A percentile compares a stretch with the other conserved stretches of the same genome.
Evolutionary conservation across 305 asterid species (phyloP).

Genomic region (Ilex paraguariensis): DNA sequence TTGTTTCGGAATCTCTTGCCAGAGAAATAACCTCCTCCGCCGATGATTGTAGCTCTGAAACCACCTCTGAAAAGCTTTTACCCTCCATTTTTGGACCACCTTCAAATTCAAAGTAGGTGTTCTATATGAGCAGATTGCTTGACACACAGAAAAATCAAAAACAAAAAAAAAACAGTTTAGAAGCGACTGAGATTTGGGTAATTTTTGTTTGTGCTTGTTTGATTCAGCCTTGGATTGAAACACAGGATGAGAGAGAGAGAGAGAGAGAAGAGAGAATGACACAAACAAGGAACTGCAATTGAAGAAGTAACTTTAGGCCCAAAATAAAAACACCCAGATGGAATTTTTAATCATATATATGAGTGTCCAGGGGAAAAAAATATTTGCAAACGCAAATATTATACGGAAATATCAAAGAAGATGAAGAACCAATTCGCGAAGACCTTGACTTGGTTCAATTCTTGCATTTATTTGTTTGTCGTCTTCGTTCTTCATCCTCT

Average conservation of each 20-base stretch:
- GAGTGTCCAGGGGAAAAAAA: no score
- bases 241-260: not conserved
- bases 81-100: slow-evolving; percentile 25
- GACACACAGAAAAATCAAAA: not conserved
- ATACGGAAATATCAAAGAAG: no score
- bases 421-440: no score
- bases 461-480: no score
- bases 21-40: slow-evolving; percentile 29
- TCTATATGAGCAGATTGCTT: not conserved
- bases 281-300: not conserved
- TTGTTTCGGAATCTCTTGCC: slow-evolving; percentile 33
- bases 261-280: not conserved
- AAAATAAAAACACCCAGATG: no score
- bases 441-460: no score
- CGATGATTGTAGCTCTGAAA: slow-evolving; percentile 15
- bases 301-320: no score
- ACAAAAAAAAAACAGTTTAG: not conserved
- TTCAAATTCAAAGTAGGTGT: not conserved
- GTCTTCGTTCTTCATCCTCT: no score
- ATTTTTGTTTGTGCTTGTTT: not conserved
- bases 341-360: no score
- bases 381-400: no score
- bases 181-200: not conserved
- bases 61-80: slow-evolving; percentile 11
- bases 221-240: not conserved